Conservation (phyloP, 2,329 filamentous ascomycete genomes). For the Xylariaceae sp. region DNA sequence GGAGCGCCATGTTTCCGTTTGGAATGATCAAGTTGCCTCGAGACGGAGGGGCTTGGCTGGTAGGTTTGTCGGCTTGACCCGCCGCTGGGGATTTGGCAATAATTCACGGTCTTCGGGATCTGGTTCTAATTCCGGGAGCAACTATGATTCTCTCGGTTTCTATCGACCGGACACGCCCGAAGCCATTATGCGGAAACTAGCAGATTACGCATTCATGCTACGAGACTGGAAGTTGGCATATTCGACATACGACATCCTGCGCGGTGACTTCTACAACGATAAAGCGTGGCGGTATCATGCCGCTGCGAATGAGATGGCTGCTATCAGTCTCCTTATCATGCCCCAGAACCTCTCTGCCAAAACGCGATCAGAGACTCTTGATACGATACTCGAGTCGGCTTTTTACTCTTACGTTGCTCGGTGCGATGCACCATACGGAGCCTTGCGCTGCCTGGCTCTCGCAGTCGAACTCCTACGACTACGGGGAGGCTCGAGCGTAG, state of each 20-base stretch:
- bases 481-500: conserved; percentile 71
- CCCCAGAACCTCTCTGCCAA: conserved; percentile 68
- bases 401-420: conserved; percentile 89
- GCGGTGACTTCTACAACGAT: conserved; percentile 85
- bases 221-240: conserved; percentile 91
- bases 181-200: conserved; percentile 85
- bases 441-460: conserved; percentile 69
- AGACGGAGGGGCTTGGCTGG: conserved; percentile 82
- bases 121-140: conserved; percentile 47
- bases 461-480: conserved; percentile 77
- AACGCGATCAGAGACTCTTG: conserved; percentile 71
- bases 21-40: conserved; percentile 97
- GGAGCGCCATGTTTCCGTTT: conserved; percentile 84
- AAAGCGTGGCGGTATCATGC: conserved; percentile 97
- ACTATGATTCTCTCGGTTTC: conserved; percentile 76
- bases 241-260: conserved; percentile 84
- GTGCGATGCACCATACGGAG: conserved; percentile 72
- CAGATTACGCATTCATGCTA: conserved; percentile 95
- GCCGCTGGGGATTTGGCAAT: conserved; percentile 79
- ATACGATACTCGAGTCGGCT: conserved; percentile 82
- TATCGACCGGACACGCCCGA: conserved; percentile 81
- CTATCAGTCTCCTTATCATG: conserved; percentile 73
- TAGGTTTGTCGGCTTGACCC: conserved; percentile 89
- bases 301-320: conserved; percentile 91
- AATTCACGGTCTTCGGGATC: conserved; percentile 56